Evolutionary conservation across 192 early-diverging fungal genomes (phyloP), one percentile per base, ranked within the genome.

Genomic region (Coemansia sp.): DNA sequence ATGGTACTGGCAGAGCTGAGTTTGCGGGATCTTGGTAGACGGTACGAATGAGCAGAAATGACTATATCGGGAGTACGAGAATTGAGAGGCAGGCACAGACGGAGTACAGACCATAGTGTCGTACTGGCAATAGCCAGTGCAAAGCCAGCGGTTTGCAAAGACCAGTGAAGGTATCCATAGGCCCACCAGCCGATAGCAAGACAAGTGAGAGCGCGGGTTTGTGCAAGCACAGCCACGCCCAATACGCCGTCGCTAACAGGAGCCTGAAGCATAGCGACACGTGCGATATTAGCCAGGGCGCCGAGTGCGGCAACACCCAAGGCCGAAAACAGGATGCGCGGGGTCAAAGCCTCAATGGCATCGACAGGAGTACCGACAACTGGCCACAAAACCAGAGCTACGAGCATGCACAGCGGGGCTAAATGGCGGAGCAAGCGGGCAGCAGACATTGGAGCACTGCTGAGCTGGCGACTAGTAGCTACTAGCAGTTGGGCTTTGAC

Each of bases 131-230:
- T 17, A 3, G 70, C 76, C 11, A 64, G n/a, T 23, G 23, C 37
- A 38, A 76, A 73, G 14, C 73, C 78, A 30, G 42, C 42, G 11
- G 63, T 21, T 44, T 81, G 78, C 26, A 72, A 33, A 21, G 52
- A 4, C 52, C 42, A 60, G 49, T 70, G 43, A 2, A 40, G 39
- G 23, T 73, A 81, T 3, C 70, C 78, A 47, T 72, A 81, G 1
- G 28, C n/a, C 78, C 78, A 81, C 78, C 78, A 81, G 11, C 78
- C 78, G 23, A 81, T 50, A 19, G 57, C 74, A 37, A 81, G 32
- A 40, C 74, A 81, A 19, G 59, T 57, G 19, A 76, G 52, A 2
- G 70, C 33, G 8, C 67, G 61, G n/a, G 66, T 38, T 53, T 75
- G 74, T 19, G 39, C 21, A 1, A 72, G 13, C 6, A 68, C 61